A percentile compares a stretch with the other conserved stretches of the same genome.
Conservation (phyloP, 192 early-diverging fungal genomes). For the Backusella liffmaniae region DNA sequence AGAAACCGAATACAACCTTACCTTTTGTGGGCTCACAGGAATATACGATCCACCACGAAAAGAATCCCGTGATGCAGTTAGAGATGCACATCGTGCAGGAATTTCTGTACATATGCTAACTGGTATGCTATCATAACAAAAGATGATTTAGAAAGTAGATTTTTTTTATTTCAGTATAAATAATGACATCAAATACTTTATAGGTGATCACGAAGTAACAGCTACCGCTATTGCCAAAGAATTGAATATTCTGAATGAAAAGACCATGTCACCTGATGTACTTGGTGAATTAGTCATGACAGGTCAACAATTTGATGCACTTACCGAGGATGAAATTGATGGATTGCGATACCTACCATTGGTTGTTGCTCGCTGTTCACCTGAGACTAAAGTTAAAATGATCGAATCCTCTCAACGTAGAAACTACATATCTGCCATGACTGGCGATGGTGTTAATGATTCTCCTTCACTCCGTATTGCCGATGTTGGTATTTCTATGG, state of each 20-base stretch:
- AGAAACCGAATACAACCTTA: slow-evolving; percentile 57
- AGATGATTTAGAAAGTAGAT: too few species aligned
- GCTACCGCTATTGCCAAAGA: slow-evolving; percentile 90
- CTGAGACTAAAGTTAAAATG: slow-evolving; percentile 97
- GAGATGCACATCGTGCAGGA: slow-evolving; percentile 83
- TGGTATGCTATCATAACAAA: slow-evolving; percentile 34
- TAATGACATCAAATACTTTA: too few species aligned
- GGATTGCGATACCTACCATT: slow-evolving; percentile 71
- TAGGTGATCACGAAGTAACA: slow-evolving; percentile 77
- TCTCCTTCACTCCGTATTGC: slow-evolving; percentile 34
- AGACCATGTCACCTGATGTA: slow-evolving; percentile 36
- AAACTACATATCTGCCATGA: slow-evolving; percentile 80
- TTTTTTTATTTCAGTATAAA: too few species aligned
- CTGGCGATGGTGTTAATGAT: slow-evolving; percentile 82
- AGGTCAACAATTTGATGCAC: slow-evolving; percentile 80
- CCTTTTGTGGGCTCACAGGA: slow-evolving; percentile 84
- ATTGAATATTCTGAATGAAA: slow-evolving; percentile 65
- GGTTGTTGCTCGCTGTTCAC: slow-evolving; percentile 90
- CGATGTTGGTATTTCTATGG: slow-evolving; percentile 61
- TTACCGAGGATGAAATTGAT: slow-evolving; percentile 83
- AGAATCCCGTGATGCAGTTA: slow-evolving; percentile 60
- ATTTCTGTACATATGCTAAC: slow-evolving; percentile 96
- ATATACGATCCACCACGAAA: slow-evolving; percentile 89
- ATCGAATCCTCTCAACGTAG: slow-evolving; percentile 82
- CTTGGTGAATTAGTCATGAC: slow-evolving; percentile 69